These are phyloP conservation scores for Mesostigma viride DNA, from an alignment of 139 green algal genomes.

Conservation along the genomic window DNA sequence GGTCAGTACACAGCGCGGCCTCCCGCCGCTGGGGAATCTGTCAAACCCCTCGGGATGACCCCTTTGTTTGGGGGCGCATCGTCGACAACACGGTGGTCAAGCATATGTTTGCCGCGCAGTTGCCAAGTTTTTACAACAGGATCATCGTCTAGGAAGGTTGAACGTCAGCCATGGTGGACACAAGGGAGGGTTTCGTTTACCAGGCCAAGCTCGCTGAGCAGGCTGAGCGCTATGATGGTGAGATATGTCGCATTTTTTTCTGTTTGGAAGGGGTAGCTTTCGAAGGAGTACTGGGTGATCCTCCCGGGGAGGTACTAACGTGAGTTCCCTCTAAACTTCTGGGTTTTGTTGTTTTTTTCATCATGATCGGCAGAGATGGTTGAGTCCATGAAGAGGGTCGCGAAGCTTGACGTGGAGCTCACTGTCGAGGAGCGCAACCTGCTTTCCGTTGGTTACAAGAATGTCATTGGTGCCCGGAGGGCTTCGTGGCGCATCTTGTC, in stretches of 20 bases:
- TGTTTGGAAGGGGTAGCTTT: not conserved
- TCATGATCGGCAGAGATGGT: conserved; percentile 39
- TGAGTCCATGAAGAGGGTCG: conserved; percentile 93
- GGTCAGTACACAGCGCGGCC: too few relatives aligned
- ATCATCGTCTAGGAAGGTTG: too few relatives aligned
- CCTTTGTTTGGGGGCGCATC: too few relatives aligned
- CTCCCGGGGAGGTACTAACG: not conserved
- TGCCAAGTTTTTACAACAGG: too few relatives aligned
- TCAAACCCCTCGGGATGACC: too few relatives aligned
- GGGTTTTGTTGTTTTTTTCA: not conserved
- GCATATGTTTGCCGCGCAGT: too few relatives aligned
- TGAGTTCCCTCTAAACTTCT: not conserved
- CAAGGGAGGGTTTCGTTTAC: conserved; percentile 17
- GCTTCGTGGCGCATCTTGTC: conserved; percentile 96
- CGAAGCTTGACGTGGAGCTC: conserved; percentile 75
- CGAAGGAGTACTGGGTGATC: not conserved
- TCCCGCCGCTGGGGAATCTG: too few relatives aligned
- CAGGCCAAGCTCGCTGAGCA: conserved; percentile 38
- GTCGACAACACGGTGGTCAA: too few relatives aligned
- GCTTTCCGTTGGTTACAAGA: conserved; percentile 96
- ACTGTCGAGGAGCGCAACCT: conserved; percentile 97
- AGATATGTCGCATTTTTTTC: not conserved
- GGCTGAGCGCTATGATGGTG: conserved; percentile 26
- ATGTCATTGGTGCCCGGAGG: conserved; percentile 88
- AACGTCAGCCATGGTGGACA: not conserved